Percentiles rank a stretch among this genome's conserved stretches.
phyloP scores from a whole-genome alignment of 1,284 basidiomycete species.

The Tausonia pullulans region DNA sequence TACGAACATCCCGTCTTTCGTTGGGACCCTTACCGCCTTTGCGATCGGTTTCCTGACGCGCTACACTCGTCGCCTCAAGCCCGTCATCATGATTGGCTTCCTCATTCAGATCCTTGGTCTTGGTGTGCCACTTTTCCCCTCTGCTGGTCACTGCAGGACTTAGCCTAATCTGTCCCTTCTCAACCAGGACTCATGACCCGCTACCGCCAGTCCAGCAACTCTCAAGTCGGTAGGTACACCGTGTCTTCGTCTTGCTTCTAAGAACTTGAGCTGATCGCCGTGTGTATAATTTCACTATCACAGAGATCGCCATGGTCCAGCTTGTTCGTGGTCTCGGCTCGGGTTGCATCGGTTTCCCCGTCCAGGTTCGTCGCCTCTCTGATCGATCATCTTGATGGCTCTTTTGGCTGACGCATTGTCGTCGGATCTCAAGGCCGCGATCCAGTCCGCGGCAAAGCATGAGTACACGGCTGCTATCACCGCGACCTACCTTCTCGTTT shows the following conservation, averaged over 20 bases:
- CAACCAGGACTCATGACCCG: conserved; percentile 24
- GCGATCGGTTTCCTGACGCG: conserved; percentile 21
- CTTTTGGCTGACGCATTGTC: not conserved
- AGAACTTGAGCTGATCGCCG: too few relatives aligned
- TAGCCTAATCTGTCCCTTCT: not conserved
- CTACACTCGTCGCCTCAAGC: conserved; percentile 27
- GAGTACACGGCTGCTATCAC: conserved; percentile 18
- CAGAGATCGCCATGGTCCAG: too few relatives aligned
- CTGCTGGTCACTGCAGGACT: not conserved
- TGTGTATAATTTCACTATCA: too few relatives aligned
- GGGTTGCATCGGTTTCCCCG: conserved; percentile 30
- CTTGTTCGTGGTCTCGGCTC: conserved; percentile 26
- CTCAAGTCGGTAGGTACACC: conserved; percentile 26
- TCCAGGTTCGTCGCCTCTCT: conserved; percentile 19
- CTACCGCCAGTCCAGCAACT: conserved; percentile 25
- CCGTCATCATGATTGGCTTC: conserved; percentile 29
- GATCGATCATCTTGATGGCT: not conserved
- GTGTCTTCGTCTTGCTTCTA: too few relatives aligned
- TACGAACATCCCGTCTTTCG: conserved; percentile 24
- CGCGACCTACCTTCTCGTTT: not conserved
- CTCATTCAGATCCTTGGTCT: conserved; percentile 24
- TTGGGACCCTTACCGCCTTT: conserved; percentile 25
- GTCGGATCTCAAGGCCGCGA: conserved; percentile 15
- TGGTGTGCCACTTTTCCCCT: conserved; percentile 19
- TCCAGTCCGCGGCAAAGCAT: conserved; percentile 30